phyloP scores from a whole-genome alignment of 2,329 filamentous ascomycete genomes.

The Ophiocordyceps unilateralis region DNA sequence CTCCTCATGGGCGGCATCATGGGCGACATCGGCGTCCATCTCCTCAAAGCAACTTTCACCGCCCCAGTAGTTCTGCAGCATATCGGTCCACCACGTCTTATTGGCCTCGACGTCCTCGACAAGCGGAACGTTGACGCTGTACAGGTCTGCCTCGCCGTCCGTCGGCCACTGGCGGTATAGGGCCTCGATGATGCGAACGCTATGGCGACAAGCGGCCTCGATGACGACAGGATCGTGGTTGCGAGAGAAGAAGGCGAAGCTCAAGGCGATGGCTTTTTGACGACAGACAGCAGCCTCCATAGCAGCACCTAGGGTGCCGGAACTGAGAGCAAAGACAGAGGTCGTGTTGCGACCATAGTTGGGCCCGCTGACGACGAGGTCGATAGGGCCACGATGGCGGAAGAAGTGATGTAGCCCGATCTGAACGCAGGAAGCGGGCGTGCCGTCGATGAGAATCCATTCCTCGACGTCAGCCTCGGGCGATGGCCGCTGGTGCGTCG shows the following conservation, averaged over 20 bases:
- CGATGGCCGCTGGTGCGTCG: conserved; percentile 39
- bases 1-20: conserved; percentile 56
- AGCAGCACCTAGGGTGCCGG: conserved; percentile 60
- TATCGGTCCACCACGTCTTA: conserved; percentile 66
- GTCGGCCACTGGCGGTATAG: conserved; percentile 57
- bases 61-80: conserved; percentile 84
- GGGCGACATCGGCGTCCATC: conserved; percentile 46
- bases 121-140: conserved; percentile 79
- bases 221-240: conserved; percentile 76
- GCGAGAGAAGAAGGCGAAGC: conserved; percentile 75
- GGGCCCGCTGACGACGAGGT: conserved; percentile 63
- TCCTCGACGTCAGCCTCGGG: conserved; percentile 46
- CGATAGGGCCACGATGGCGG: conserved; percentile 50
- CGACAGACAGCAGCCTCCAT: conserved; percentile 61
- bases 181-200: conserved; percentile 62
- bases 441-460: conserved; percentile 69
- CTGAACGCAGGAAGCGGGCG: conserved; percentile 65
- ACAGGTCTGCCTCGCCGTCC: conserved; percentile 58
- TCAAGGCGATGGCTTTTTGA: conserved; percentile 60
- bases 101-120: conserved; percentile 53
- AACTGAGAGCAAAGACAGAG: conserved; percentile 60
- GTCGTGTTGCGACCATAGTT: conserved; percentile 77
- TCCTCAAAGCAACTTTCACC: conserved; percentile 77
- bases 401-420: conserved; percentile 73
- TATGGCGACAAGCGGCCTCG: conserved; percentile 54